A percentile compares a stretch with the other conserved stretches of the same genome.
These are phyloP conservation scores for Cornus kousa DNA, from an alignment of 148 eudicot genomes.

Conservation along the genomic window DNA sequence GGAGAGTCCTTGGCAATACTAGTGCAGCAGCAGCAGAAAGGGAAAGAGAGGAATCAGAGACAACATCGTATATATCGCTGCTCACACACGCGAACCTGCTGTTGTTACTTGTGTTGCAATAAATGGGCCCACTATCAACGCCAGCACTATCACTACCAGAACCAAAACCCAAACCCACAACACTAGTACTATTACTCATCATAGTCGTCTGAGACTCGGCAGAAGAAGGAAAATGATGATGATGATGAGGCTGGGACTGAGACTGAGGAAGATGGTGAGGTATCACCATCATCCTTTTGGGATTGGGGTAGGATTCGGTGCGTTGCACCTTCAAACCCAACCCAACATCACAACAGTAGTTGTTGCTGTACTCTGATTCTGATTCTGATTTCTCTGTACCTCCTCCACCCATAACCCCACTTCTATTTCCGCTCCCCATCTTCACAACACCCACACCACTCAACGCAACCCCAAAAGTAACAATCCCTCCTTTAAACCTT, in stretches of 20 bases:
- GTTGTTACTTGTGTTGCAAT: slow-evolving; percentile 13
- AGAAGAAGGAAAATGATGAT: slow-evolving; percentile 7
- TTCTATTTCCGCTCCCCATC: slow-evolving; percentile 37
- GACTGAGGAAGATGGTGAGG: slow-evolving; percentile 8
- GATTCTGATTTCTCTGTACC: slow-evolving; percentile 12
- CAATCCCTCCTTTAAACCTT: neutral
- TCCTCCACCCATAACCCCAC: slow-evolving; percentile 12
- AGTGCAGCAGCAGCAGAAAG: neutral
- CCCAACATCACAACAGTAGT: slow-evolving; percentile 39
- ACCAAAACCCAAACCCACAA: neutral
- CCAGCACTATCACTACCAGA: slow-evolving; percentile 5
- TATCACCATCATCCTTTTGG: slow-evolving; percentile 22
- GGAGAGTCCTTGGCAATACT: slow-evolving; percentile 20
- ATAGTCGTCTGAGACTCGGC: neutral
- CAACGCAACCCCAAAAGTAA: neutral
- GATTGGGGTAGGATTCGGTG: slow-evolving; percentile 12
- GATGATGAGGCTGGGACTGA: slow-evolving; percentile 10
- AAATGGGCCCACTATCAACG: slow-evolving; percentile 11
- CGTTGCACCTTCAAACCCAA: slow-evolving; percentile 48
- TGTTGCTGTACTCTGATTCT: neutral
- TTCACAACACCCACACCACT: neutral
- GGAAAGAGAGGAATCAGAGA: neutral
- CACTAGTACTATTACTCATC: neutral
- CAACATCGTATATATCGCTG: slow-evolving; percentile 24
- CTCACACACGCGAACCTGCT: slow-evolving; percentile 10